Evolutionary conservation across 2,329 filamentous ascomycete genomes (phyloP).

Genomic region (Penicillium sp.): DNA sequence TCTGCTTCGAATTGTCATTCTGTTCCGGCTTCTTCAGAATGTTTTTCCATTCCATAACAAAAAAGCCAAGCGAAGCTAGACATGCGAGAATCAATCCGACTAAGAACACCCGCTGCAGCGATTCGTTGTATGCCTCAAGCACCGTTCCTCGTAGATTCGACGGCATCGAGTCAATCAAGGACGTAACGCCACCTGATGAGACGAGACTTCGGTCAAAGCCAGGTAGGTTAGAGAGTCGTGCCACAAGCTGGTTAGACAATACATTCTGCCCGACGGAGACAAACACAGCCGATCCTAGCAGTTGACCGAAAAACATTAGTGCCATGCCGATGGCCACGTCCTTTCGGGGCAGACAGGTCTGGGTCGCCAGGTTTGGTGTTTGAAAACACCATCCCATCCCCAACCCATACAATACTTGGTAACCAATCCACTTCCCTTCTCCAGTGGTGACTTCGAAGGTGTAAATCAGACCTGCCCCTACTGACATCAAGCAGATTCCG

Average conservation of each 20-base stretch:
- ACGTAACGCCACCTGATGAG: background rate
- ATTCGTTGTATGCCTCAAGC: background rate
- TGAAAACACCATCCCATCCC: slow-evolving; percentile 28
- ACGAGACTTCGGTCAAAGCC: background rate
- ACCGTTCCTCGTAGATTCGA: background rate
- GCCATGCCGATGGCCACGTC: slow-evolving; percentile 34
- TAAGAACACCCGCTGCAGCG: background rate
- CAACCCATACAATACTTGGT: slow-evolving; percentile 21
- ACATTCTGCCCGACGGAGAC: slow-evolving; percentile 25
- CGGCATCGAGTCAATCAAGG: background rate
- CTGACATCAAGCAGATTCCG: slow-evolving; percentile 21
- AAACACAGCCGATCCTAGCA: slow-evolving; percentile 34
- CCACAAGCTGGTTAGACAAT: slow-evolving; percentile 24
- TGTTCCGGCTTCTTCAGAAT: background rate
- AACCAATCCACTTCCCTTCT: slow-evolving; percentile 21
- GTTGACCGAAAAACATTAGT: slow-evolving; percentile 33
- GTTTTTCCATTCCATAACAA: background rate
- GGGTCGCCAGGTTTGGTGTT: slow-evolving; percentile 30
- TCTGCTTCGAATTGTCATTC: background rate
- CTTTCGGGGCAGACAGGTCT: slow-evolving; percentile 25
- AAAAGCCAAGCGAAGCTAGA: background rate
- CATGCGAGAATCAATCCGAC: slow-evolving; percentile 2
- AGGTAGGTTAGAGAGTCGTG: background rate
- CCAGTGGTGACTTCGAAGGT: slow-evolving; percentile 25
- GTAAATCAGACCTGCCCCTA: slow-evolving; percentile 28